Evolutionary conservation across 129 eudicot genomes (phyloP).

Genomic region (Flaveria robusta): DNA sequence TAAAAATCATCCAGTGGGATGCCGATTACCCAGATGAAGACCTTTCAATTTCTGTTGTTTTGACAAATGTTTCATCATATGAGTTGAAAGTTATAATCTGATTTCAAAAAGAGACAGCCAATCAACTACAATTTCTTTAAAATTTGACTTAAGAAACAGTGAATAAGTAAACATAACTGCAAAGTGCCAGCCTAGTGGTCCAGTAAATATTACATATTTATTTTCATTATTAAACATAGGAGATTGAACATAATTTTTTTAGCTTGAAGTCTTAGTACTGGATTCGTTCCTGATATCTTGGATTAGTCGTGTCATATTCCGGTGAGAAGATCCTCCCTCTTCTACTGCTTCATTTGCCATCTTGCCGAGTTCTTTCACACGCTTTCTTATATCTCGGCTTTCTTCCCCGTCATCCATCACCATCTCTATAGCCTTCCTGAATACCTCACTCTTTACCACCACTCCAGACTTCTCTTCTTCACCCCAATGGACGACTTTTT

Average conservation of each 20-base stretch:
- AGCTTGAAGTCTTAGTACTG: background rate
- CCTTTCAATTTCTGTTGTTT: no score
- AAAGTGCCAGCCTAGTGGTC: no score
- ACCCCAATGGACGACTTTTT: slow-evolving; percentile 31
- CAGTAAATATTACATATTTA: no score
- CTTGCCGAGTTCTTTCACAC: slow-evolving; percentile 38
- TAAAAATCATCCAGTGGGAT: no score
- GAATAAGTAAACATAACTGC: no score
- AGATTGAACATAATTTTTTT: slow-evolving; percentile 15
- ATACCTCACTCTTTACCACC: slow-evolving; percentile 35
- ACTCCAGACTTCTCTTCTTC: slow-evolving; percentile 43
- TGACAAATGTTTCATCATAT: no score
- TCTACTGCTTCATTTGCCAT: slow-evolving; percentile 37
- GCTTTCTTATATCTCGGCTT: slow-evolving; percentile 39
- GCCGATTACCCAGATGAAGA: no score
- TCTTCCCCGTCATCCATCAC: slow-evolving; percentile 43
- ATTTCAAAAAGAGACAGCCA: no score
- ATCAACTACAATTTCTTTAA: no score
- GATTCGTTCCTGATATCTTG: slow-evolving; percentile 36
- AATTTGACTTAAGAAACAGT: no score
- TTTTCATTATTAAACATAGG: no score
- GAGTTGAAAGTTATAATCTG: no score
- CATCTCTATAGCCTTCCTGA: slow-evolving; percentile 38
- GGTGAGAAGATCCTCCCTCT: slow-evolving; percentile 47
- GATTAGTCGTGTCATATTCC: slow-evolving; percentile 34